Evolutionary conservation across 768 basidiomycete genomes (phyloP), one percentile per base, ranked within the genome.

Genomic region (Vararia minispora): DNA sequence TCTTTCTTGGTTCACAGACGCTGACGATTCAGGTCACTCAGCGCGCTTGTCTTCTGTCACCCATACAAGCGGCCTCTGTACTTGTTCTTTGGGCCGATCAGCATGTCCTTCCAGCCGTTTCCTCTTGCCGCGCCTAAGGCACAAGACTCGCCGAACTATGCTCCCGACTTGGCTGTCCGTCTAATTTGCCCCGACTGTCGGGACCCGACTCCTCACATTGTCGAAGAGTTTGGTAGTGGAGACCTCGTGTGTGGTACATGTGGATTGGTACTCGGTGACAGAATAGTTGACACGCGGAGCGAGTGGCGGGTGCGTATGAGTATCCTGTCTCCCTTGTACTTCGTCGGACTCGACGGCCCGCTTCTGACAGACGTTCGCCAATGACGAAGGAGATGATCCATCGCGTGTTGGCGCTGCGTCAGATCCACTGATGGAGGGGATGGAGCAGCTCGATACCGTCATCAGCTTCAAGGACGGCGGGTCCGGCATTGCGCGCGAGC

Each of bases 301-400:
- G 95, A 99, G 80, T 99, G 92, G 87, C 68, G 80, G 68, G 85
- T 87, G 68, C 69, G 85, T 76, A 29, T 11, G 27, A 5, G 42
- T n/a, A 37, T 42, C 22, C 27, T 39, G 41, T 33, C 20, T 33
- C n/a, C 39, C 21, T 39, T 44, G 47, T 47, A 23, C 29, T 43
- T 36, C 25, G 30, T 37, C 40, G 41, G 35, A 42, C 44, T 46
- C 44, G 37, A 44, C 46, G 42, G 42, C 41, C 36, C 35, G 28
- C 36, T 49, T 30, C 23, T 48, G 36, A 49, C 54, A 97, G 86
- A 98, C 95, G 44, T 99, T 99, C 61, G 95, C 95, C 48, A 95
- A 98, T 57, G 94, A 97, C 52, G 95, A 99, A 68, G 92, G 94
- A 45, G 94, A 97, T 58, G 95, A 99, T 58, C 95, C 95, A 46